Evolutionary conservation across 1,284 basidiomycete genomes (phyloP).

Genomic region (Trichosporon inkin): DNA sequence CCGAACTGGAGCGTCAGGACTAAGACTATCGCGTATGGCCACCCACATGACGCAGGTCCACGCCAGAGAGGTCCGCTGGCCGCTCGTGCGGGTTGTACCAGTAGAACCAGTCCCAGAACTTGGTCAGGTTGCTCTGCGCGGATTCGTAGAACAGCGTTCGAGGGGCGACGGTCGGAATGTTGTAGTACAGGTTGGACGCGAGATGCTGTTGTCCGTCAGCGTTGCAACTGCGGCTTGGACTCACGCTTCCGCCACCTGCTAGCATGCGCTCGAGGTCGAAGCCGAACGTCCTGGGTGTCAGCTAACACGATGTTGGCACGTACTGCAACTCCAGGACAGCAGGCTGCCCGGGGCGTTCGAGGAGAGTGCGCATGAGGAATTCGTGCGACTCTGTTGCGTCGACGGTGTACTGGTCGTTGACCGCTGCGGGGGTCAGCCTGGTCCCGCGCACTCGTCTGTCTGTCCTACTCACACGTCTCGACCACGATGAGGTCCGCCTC

Average conservation of each 20-base stretch:
- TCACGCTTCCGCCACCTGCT: conserved; percentile 24
- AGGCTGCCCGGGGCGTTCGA: background rate
- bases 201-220: conserved; percentile 26
- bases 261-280: conserved; percentile 31
- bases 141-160: conserved; percentile 32
- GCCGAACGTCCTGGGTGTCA: conserved; percentile 30
- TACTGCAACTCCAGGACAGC: conserved; percentile 11
- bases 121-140: conserved; percentile 13
- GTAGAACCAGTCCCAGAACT: conserved; percentile 13
- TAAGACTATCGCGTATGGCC: background rate
- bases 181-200: conserved; percentile 41
- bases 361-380: conserved; percentile 12
- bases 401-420: conserved; percentile 30
- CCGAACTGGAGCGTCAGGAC: background rate
- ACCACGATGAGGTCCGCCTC: conserved; percentile 32
- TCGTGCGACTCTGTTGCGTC: conserved; percentile 10
- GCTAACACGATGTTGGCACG: background rate
- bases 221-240: background rate
- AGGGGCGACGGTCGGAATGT: conserved; percentile 38
- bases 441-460: background rate
- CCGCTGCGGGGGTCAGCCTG: conserved; percentile 16
- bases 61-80: conserved; percentile 10
- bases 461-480: conserved; percentile 25
- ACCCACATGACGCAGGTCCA: conserved; percentile 36
- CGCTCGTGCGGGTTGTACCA: conserved; percentile 9